Evolutionary conservation across 768 basidiomycete species (phyloP).

Genomic region (Boletellus ananas): DNA sequence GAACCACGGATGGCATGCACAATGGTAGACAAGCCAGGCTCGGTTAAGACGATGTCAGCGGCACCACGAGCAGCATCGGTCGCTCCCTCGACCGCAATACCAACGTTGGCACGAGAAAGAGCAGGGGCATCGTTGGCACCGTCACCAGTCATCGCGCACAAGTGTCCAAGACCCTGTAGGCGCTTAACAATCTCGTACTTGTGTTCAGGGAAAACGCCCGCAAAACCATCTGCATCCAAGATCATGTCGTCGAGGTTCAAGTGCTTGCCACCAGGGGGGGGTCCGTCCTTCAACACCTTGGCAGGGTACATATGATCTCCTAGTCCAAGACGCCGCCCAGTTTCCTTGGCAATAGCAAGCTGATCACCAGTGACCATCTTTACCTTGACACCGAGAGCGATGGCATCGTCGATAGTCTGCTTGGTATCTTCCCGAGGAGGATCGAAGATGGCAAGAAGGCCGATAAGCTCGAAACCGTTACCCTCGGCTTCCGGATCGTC

Average conservation of each 20-base stretch:
- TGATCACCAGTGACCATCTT: constrained; percentile 99
- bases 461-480: constrained; percentile 96
- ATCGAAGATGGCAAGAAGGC: constrained; percentile 96
- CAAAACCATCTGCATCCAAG: constrained; percentile 98
- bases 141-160: constrained; percentile 99
- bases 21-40: constrained; percentile 98
- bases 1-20: constrained; percentile 98
- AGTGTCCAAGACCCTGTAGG: constrained; percentile 91
- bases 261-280: constrained; percentile 82
- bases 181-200: constrained; percentile 99
- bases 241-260: constrained; percentile 93
- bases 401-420: constrained; percentile 96
- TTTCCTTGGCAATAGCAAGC: constrained; percentile 99
- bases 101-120: constrained; percentile 96
- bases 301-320: constrained; percentile 99
- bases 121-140: constrained; percentile 99
- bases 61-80: constrained; percentile 98
- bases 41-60: constrained; percentile 96
- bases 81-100: constrained; percentile 99
- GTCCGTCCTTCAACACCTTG: constrained; percentile 98
- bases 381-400: constrained; percentile 93
- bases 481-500: constrained; percentile 83
- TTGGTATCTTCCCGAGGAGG: constrained; percentile 98
- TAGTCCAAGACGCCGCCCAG: constrained; percentile 94
- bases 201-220: constrained; percentile 99